Percentiles rank a stretch among this genome's conserved stretches.
Evolutionary conservation across 805 yeast species (phyloP).

Genomic region (Metschnikowia kofuensis): DNA sequence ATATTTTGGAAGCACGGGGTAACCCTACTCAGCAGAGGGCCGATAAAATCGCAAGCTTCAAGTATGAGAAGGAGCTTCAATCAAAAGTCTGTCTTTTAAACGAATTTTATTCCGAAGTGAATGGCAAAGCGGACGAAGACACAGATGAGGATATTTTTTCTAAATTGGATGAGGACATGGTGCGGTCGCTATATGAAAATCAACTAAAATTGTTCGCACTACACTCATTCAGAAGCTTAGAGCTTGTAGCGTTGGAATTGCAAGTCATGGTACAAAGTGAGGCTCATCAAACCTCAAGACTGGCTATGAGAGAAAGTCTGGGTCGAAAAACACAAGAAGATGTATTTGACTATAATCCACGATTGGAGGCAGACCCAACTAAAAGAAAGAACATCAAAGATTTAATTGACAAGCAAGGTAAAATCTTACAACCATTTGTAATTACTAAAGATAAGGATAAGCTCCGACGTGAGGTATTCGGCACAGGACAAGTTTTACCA

Average conservation of each 20-base stretch:
- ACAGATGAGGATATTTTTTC: constrained; percentile 21
- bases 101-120: constrained; percentile 19
- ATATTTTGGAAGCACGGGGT: constrained; percentile 20
- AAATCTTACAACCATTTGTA: constrained; percentile 80
- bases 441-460: constrained; percentile 56
- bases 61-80: constrained; percentile 53
- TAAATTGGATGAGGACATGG: constrained; percentile 59
- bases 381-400: constrained; percentile 23
- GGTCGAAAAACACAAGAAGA: constrained; percentile 9
- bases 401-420: constrained; percentile 67
- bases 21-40: constrained; percentile 54
- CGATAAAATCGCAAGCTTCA: constrained; percentile 68
- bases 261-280: constrained; percentile 48
- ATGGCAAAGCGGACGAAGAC: constrained; percentile 5
- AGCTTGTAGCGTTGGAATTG: constrained; percentile 60
- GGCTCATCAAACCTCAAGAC: background rate
- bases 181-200: constrained; percentile 54
- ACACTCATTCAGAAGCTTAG: constrained; percentile 54
- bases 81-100: constrained; percentile 41
- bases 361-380: constrained; percentile 51
- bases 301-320: constrained; percentile 19
- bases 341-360: constrained; percentile 59
- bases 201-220: constrained; percentile 53
- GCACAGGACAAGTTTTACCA: constrained; percentile 90
- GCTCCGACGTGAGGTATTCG: constrained; percentile 64